Percentiles rank a stretch among this genome's conserved stretches.
Conservation (phyloP, 495 filamentous ascomycete species). For the Hapsidospora chrysogenum region DNA sequence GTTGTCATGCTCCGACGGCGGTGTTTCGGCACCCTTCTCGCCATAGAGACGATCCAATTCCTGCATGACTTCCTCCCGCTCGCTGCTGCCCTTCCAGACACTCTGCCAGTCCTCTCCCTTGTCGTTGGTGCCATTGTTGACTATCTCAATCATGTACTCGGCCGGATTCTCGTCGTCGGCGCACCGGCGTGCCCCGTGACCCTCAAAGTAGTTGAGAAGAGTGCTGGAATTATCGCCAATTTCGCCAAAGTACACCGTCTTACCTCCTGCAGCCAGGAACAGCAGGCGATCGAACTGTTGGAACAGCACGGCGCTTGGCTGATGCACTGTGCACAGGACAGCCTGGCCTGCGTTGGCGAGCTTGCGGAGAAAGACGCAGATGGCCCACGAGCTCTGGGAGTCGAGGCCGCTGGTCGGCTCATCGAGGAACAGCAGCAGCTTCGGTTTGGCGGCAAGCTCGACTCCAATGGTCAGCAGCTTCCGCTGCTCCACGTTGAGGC, state of each 20-base stretch:
- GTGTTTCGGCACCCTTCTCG: background rate
- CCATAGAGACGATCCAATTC: conserved; percentile 32
- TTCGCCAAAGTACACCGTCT: conserved; percentile 69
- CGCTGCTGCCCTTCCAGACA: conserved; percentile 46
- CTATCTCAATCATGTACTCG: conserved; percentile 34
- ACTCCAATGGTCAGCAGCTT: conserved; percentile 60
- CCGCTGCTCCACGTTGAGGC: conserved; percentile 20
- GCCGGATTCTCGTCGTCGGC: conserved; percentile 37
- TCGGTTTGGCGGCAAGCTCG: conserved; percentile 62
- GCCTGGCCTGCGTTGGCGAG: conserved; percentile 54
- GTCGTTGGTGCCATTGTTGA: conserved; percentile 10
- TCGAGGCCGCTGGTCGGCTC: conserved; percentile 79
- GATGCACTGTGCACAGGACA: conserved; percentile 65
- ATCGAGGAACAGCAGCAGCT: conserved; percentile 64
- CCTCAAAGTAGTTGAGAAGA: conserved; percentile 53
- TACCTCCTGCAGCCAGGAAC: conserved; percentile 57
- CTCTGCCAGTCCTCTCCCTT: conserved; percentile 45
- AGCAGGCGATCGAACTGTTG: conserved; percentile 48
- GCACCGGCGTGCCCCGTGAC: conserved; percentile 41
- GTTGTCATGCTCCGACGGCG: conserved; percentile 4
- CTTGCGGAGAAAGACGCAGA: conserved; percentile 59
- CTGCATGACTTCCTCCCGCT: conserved; percentile 39
- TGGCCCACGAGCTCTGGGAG: conserved; percentile 52
- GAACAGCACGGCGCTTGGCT: conserved; percentile 42
- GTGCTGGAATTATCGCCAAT: conserved; percentile 52